Evolutionary conservation across 78 protist genomes (phyloP), one percentile per base, ranked within the genome.

Genomic region (Trichosphaerium sp.): DNA sequence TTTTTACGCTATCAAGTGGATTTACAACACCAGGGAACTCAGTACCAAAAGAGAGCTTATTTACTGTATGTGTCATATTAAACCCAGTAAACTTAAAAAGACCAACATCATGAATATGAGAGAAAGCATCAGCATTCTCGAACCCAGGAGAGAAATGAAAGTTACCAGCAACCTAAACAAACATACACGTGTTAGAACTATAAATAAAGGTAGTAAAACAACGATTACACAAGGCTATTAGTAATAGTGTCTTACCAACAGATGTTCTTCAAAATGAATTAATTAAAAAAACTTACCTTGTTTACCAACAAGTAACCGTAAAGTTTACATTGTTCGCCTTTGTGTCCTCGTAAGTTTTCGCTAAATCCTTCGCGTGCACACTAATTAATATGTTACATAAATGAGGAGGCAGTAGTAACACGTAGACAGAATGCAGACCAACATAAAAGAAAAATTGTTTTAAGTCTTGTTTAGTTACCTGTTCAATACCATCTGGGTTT

Each of bases 121-220:
- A 49, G 51, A 74, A 71, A 12, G 67, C 65, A 57, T 74, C 69
- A 68, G 70, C 74, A 69, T 75, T 82, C 15, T 64, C 51, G 48
- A 69, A 76, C 8, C 94, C 92, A 34, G 94, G 96, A 18, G 91
- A 81, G 14, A 91, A 73, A 51, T 92, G 94, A 61, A 92, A 75
- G 74, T 89, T 89, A 32, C 96, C 96, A 2, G 93, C 89, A 3
- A 92, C 79, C 61, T 71, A n/a, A 12, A 14, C 25, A 7, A 25
- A 42, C 28, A 34, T 7, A 32, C 71, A 42, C 11, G 4, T 4
- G 3, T 3, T n/a, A 18, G 38, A 18, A 29, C 64, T 5, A n/a
- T 3, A 6, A 21, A 8, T 8, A 4, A 4, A 4, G 11, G 4
- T n/a, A 38, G 4, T 3, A 29, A 5, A 8, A 21, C 37, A 8